A percentile compares a stretch with the other conserved stretches of the same genome.
These are phyloP conservation scores for Stagonosporopsis vannaccii DNA, from an alignment of 2,329 filamentous ascomycete genomes.

Conservation along the genomic window DNA sequence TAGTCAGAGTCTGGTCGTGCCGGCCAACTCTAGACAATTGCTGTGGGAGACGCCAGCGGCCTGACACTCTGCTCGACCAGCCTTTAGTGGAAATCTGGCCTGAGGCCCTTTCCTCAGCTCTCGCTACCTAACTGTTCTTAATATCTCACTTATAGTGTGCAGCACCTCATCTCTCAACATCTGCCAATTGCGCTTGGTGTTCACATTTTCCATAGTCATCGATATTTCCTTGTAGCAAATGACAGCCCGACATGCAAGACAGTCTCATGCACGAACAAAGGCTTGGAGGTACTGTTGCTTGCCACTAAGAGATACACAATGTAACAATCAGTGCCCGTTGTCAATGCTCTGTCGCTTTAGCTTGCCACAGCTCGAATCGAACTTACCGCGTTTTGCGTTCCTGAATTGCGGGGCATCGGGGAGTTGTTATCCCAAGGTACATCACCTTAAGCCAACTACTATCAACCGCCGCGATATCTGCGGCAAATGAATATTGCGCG, in stretches of 20 bases:
- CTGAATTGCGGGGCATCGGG: conserved; percentile 2
- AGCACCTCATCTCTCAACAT: conserved; percentile 12
- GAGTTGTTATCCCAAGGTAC: neutral
- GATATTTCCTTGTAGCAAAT: conserved; percentile 10
- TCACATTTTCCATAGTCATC: conserved; percentile 4
- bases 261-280: neutral
- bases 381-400: conserved; percentile 7
- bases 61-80: conserved; percentile 16
- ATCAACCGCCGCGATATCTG: neutral
- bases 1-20: conserved; percentile 5
- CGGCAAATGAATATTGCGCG: neutral
- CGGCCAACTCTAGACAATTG: conserved; percentile 8
- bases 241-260: neutral
- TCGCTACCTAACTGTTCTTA: neutral
- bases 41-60: neutral
- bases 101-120: conserved; percentile 9
- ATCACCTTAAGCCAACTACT: neutral
- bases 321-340: neutral
- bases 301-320: conserved; percentile 1
- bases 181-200: conserved; percentile 11
- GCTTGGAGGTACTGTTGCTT: neutral
- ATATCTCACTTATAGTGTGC: conserved; percentile 8
- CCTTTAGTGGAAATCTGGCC: conserved; percentile 4
- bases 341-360: conserved; percentile 2
- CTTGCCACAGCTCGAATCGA: neutral